A percentile compares a stretch with the other conserved stretches of the same genome.
These are phyloP conservation scores for Babesia caballi DNA, from an alignment of 169 alveolate species.

Conservation along the genomic window DNA sequence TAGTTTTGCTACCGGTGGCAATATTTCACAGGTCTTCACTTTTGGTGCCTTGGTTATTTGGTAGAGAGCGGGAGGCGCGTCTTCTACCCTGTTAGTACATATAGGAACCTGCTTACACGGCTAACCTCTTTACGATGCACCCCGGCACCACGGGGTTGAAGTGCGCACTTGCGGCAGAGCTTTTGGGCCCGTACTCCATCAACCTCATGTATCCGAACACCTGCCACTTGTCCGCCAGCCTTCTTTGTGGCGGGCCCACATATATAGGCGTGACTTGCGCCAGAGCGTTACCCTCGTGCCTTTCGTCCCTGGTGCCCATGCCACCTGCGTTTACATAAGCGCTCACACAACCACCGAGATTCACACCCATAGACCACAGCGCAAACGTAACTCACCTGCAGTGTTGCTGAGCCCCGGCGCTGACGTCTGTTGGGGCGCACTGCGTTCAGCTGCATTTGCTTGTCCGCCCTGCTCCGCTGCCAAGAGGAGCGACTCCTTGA, in stretches of 20 bases:
- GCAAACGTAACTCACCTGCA: not conserved
- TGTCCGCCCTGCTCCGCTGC: not conserved
- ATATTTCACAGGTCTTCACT: constrained; percentile 32
- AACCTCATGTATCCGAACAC: constrained; percentile 35
- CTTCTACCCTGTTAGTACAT: constrained; percentile 19
- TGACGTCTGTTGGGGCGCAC: not conserved
- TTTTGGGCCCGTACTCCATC: constrained; percentile 26
- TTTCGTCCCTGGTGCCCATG: not conserved
- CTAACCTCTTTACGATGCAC: constrained; percentile 48
- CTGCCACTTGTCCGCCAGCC: constrained; percentile 61
- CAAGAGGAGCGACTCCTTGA: not conserved
- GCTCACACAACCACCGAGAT: not conserved
- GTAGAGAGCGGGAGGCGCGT: constrained; percentile 47
- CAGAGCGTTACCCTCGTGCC: constrained; percentile 11
- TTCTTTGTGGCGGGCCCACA: constrained; percentile 64
- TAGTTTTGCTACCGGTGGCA: constrained; percentile 37
- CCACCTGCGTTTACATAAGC: not conserved
- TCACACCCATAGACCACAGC: not conserved
- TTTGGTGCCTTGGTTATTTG: not conserved
- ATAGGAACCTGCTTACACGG: not conserved
- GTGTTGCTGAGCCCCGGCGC: not conserved
- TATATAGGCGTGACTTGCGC: constrained; percentile 24
- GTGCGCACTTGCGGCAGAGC: constrained; percentile 13
- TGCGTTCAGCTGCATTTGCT: not conserved
- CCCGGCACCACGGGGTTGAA: constrained; percentile 46